Base-by-base conservation (phyloP, 495 filamentous ascomycete species). In the Talaromyces borbonicus region DNA sequence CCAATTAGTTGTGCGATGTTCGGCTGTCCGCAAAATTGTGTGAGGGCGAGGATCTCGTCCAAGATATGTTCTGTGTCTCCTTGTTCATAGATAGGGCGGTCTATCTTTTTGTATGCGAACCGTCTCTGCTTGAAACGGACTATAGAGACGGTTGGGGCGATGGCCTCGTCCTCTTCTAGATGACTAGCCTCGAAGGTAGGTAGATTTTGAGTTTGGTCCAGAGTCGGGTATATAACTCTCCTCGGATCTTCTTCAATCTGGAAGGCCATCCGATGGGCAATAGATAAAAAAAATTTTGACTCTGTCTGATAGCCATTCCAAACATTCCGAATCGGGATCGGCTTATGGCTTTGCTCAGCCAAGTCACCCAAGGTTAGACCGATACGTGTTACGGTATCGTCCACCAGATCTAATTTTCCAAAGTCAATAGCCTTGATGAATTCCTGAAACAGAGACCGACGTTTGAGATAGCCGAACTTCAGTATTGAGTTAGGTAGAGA, bases 341-440 rank as follows among this genome's bases (percentile, higher is more conserved):
- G 37, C 30, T 40, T 25, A 20, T 47, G 24, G 26, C 33, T 33
- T 36, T 42, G 18, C 18, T 51, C 43, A 24, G 36, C 37, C 44
- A 51, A 36, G 16, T 51, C 43, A 24, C 26, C 37, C 44, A 51
- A 36, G 16, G 35, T 47, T 22, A 51, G 37, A 35, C 14, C 43
- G 25, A 51, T 51, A 15, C 20, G 18, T 43, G 49, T 41, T 43
- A 51, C 36, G 27, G 44, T 51, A 27, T 51, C 44, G 23, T 51
- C 44, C 35, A 47, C 5, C 12, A 51, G 44, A 19, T 39, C 8
- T 23, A 51, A 27, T 47, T 32, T 12, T 33, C 43, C 36, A 47
- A 51, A 51, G 30, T 51, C 49, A 42, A 51, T 46, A 24, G 44
- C 45, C 46, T 54, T 11, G 46, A 54, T 0, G n/a, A 54, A 54